phyloP scores from a whole-genome alignment of 2,329 filamentous ascomycete genomes.

The Pochonia chlamydosporia region DNA sequence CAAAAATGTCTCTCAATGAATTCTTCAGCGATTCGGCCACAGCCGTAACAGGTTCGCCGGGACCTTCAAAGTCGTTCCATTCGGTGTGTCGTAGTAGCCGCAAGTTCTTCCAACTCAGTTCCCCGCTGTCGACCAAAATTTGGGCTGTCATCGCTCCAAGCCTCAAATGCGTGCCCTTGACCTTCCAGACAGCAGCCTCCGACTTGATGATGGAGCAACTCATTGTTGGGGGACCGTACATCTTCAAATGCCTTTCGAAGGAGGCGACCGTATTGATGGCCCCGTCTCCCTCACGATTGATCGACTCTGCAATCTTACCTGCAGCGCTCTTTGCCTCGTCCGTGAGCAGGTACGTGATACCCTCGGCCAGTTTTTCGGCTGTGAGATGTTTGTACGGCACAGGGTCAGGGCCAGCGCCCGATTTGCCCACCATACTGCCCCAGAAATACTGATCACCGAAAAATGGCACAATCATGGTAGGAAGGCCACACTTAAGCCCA shows the following conservation, averaged over 20 bases:
- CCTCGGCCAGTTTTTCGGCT: conserved; percentile 60
- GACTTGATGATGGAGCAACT: conserved; percentile 61
- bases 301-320: conserved; percentile 52
- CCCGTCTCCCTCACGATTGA: conserved; percentile 60
- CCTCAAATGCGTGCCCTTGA: conserved; percentile 54
- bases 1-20: conserved; percentile 51
- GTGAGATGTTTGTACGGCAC: conserved; percentile 64
- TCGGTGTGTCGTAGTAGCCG: conserved; percentile 61
- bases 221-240: conserved; percentile 49
- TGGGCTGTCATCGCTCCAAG: conserved; percentile 61
- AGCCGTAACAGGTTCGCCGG: conserved; percentile 67
- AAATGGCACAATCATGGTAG: conserved; percentile 73
- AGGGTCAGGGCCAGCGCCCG: conserved; percentile 59
- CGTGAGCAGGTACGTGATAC: conserved; percentile 61
- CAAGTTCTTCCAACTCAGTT: conserved; percentile 57
- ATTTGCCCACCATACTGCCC: conserved; percentile 61
- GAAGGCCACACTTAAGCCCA: conserved; percentile 63
- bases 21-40: conserved; percentile 55
- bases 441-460: conserved; percentile 78
- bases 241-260: conserved; percentile 56
- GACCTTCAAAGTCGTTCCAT: conserved; percentile 74
- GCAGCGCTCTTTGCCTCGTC: conserved; percentile 54
- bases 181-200: conserved; percentile 58
- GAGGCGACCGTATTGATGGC: conserved; percentile 62
- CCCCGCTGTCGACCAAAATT: conserved; percentile 54